Conservation (phyloP, 2,329 filamentous ascomycete species). For the Coniochaeta ligniaria region DNA sequence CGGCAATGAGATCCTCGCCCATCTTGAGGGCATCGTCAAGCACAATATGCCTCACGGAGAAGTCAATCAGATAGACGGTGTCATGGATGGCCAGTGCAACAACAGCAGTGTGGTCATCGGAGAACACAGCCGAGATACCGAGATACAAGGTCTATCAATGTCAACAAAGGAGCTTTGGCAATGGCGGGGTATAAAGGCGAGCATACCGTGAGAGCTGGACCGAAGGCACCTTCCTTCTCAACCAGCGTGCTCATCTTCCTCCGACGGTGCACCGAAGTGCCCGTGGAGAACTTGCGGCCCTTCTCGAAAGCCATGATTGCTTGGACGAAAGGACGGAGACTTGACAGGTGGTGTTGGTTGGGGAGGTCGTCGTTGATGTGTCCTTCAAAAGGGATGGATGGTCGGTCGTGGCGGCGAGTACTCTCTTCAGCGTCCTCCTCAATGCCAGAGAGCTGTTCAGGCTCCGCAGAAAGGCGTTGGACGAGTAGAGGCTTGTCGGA, state of each 20-base stretch:
- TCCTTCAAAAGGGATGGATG: background rate
- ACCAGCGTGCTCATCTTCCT: slow-evolving; percentile 37
- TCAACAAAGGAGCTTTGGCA: background rate
- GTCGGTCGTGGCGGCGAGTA: background rate
- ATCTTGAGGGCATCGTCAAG: slow-evolving; percentile 30
- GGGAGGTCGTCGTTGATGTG: background rate
- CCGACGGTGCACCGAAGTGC: slow-evolving; percentile 36
- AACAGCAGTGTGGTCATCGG: slow-evolving; percentile 43
- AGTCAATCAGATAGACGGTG: slow-evolving; percentile 68
- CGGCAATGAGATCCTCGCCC: slow-evolving; percentile 42
- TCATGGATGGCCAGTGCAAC: slow-evolving; percentile 67
- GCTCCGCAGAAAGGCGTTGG: background rate
- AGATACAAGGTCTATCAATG: slow-evolving; percentile 46
- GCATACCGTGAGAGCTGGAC: slow-evolving; percentile 38
- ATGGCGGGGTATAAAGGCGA: background rate
- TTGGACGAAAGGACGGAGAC: slow-evolving; percentile 6
- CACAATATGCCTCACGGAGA: slow-evolving; percentile 53
- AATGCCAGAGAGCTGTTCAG: background rate
- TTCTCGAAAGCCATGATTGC: slow-evolving; percentile 19
- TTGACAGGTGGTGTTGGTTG: background rate
- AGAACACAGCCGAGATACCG: slow-evolving; percentile 51
- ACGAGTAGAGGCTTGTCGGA: background rate
- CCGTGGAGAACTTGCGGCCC: slow-evolving; percentile 33
- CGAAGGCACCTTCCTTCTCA: slow-evolving; percentile 34
- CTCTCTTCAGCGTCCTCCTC: background rate